These are phyloP conservation scores for Amanita rubescens DNA, from an alignment of 768 basidiomycete genomes.

Conservation along the genomic window DNA sequence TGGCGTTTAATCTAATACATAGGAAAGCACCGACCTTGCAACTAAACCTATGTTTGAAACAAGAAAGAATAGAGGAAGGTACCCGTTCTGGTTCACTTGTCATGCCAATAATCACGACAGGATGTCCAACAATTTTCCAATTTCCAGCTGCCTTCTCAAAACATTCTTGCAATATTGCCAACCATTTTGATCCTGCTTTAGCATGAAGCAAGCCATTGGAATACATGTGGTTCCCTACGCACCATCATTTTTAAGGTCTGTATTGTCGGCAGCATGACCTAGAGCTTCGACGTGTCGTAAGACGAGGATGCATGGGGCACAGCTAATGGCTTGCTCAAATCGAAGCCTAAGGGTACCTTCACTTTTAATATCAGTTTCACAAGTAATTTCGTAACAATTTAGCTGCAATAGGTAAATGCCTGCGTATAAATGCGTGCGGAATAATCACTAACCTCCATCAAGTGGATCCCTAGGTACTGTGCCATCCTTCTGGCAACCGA, in stretches of 20 bases:
- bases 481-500: conserved; percentile 52
- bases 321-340: conserved; percentile 69
- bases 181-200: conserved; percentile 45
- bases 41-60: conserved; percentile 80
- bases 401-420: conserved; percentile 39
- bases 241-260: conserved; percentile 59
- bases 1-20: neutral
- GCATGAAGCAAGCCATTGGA: neutral
- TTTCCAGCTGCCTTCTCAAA: conserved; percentile 46
- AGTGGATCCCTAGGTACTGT: conserved; percentile 61
- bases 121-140: conserved; percentile 58
- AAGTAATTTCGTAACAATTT: conserved; percentile 77
- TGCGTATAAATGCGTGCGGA: neutral
- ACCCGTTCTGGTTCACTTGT: conserved; percentile 60
- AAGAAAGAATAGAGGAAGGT: conserved; percentile 51
- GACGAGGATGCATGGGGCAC: conserved; percentile 81
- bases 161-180: conserved; percentile 55
- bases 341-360: conserved; percentile 64
- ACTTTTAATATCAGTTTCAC: conserved; percentile 70
- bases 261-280: conserved; percentile 54
- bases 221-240: neutral
- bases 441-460: conserved; percentile 53
- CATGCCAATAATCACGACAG: conserved; percentile 71
- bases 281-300: conserved; percentile 79
- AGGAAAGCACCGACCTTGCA: conserved; percentile 48